Conservation (phyloP, 2,329 filamentous ascomycete species). For the Monilinia fructigena region DNA sequence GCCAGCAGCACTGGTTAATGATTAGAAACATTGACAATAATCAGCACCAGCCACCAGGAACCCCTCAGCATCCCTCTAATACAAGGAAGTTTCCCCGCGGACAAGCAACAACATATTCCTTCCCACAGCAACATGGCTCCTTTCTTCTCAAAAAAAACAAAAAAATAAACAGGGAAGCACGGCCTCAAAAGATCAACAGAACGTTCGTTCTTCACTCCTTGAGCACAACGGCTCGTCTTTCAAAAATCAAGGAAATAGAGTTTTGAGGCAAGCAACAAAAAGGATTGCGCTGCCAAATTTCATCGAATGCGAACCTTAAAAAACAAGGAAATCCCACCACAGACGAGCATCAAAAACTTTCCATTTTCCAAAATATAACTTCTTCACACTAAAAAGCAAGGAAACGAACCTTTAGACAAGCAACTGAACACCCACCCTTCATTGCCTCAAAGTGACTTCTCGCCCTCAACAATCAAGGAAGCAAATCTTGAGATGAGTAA, state of each 20-base stretch:
- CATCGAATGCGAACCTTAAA: too few relatives aligned
- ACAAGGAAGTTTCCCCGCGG: background rate
- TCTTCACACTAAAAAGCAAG: background rate
- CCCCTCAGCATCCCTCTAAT: background rate
- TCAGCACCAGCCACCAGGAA: background rate
- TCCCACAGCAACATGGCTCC: background rate
- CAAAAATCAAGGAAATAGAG: background rate
- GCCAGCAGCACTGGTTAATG: background rate
- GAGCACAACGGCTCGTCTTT: background rate
- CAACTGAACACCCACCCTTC: background rate
- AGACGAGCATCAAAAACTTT: background rate
- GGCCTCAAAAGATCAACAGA: background rate
- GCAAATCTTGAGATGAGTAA: background rate
- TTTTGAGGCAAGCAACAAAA: background rate
- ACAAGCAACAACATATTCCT: background rate
- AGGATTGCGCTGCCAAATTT: too few relatives aligned
- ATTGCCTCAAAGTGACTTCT: background rate
- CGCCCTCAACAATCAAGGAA: background rate
- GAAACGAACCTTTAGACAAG: background rate
- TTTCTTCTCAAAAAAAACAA: background rate
- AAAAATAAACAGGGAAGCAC: background rate
- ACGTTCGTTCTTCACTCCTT: background rate
- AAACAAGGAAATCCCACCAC: background rate
- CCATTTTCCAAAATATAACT: too few relatives aligned
- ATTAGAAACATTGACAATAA: background rate